Evolutionary conservation across 139 green algal species (phyloP), one percentile per base, ranked within the genome.

Genomic region (Eudorina sp.): DNA sequence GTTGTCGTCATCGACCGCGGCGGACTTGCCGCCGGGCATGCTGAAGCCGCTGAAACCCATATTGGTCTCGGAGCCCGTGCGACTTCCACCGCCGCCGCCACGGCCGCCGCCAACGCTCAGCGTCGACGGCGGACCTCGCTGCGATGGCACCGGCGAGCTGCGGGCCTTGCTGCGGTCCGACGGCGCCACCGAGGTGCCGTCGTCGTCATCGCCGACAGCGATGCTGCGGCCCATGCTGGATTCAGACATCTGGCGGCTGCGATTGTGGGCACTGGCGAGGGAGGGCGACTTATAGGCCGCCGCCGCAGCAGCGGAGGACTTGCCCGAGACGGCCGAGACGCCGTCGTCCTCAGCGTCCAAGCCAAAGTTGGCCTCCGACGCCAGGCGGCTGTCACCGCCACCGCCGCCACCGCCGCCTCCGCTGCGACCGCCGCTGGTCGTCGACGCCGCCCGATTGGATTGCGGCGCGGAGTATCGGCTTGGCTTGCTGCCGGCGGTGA

Each of bases 1-100:
- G 46, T 62, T 40, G 46, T 41, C 43, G 25, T 75, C 68, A 27
- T 75, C 31, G 2, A 2, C 66, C 19, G 66, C 66, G 31, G 62
- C 38, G 62, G 62, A 72, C 66, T 75, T 75, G 66, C 66, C 66
- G 66, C 66, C 31, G 38, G 66, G 66, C 66, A 75, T 75, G 31
- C 66, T 75, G 31, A 75, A 75, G 66, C 66, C 66, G 66, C 66
- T 75, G 66, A 75, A 75, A 34, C 31, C 66, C 3, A 75, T 25
- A 7, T 75, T 58, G 51, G 13, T 58, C 51, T 58, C 38, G 14
- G n/a, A 72, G 29, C n/a, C 62, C 8, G 29, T 6, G 62, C 62
- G 29, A 25, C 41, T 53, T n/a, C n/a, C n/a, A n/a, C n/a, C n/a
- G 70, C 43, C 70, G 4, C 40, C 25, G 41, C 70, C 70, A 43